These are phyloP conservation scores for Naganishia sp. DNA, from an alignment of 1,284 basidiomycete species.

Conservation along the genomic window DNA sequence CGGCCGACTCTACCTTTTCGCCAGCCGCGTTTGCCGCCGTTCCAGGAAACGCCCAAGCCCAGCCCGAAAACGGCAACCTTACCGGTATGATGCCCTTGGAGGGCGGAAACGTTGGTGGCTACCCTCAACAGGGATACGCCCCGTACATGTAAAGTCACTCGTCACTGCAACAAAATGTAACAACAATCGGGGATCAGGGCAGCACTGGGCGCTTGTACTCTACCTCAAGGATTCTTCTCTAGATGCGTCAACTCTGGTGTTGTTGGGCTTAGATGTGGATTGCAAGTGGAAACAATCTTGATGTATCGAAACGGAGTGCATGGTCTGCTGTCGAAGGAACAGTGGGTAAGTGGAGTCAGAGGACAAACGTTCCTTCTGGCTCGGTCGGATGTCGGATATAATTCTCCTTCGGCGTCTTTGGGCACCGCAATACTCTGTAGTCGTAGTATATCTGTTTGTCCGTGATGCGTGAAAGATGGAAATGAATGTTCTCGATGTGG, in stretches of 20 bases:
- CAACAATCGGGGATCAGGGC: conserved; percentile 26
- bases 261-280: conserved; percentile 27
- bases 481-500: conserved; percentile 5
- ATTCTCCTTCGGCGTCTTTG: conserved; percentile 10
- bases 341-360: neutral
- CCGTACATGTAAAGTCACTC: conserved; percentile 32
- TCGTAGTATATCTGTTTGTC: conserved; percentile 18
- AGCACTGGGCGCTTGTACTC: conserved; percentile 25
- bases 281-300: conserved; percentile 5
- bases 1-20: conserved; percentile 21
- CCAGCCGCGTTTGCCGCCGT: conserved; percentile 24
- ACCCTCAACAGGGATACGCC: conserved; percentile 32
- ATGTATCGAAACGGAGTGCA: conserved; percentile 13
- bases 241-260: conserved; percentile 28
- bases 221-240: conserved; percentile 22
- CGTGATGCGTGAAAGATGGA: conserved; percentile 3
- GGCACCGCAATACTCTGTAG: conserved; percentile 13
- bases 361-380: neutral
- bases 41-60: conserved; percentile 29
- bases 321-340: neutral
- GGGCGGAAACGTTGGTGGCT: conserved; percentile 25
- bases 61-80: conserved; percentile 20
- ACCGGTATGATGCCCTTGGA: conserved; percentile 29
- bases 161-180: conserved; percentile 12
- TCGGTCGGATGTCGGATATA: conserved; percentile 5